Percentiles rank a stretch among this genome's conserved stretches.
Conservation (phyloP, 257 asterid species). For the Penstemon newberryi region DNA sequence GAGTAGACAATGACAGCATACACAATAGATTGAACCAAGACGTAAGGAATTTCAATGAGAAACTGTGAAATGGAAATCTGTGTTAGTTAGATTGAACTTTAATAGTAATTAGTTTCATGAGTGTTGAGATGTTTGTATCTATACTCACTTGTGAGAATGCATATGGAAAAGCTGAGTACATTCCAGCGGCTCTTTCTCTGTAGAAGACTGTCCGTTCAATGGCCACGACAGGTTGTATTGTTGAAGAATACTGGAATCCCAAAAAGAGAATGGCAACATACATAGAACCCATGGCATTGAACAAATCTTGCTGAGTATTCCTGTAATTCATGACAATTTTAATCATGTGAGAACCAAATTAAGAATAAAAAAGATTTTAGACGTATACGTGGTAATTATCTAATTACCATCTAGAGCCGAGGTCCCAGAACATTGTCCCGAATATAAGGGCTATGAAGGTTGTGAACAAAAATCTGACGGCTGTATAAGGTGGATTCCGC, state of each 20-base stretch:
- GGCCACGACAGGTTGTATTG: constrained; percentile 78
- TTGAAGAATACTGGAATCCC: constrained; percentile 61
- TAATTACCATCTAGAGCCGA: constrained; percentile 16
- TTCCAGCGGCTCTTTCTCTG: constrained; percentile 82
- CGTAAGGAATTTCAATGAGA: constrained; percentile 60
- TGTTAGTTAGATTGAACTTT: not conserved
- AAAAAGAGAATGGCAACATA: constrained; percentile 58
- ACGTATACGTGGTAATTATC: not conserved
- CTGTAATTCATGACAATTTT: constrained; percentile 32
- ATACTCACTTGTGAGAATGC: constrained; percentile 65
- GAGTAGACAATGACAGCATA: constrained; percentile 61
- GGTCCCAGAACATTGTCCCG: constrained; percentile 12
- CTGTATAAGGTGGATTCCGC: constrained; percentile 24
- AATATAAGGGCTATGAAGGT: not conserved
- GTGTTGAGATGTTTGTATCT: not conserved
- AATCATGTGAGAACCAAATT: not conserved
- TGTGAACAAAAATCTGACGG: constrained; percentile 21
- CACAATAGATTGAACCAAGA: constrained; percentile 46
- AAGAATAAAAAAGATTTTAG: not conserved
- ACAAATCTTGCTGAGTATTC: constrained; percentile 48
- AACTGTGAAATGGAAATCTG: constrained; percentile 34
- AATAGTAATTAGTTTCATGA: not conserved
- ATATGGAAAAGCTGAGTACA: constrained; percentile 80
- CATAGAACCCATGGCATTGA: constrained; percentile 74
- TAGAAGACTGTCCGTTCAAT: constrained; percentile 82